A percentile compares a stretch with the other conserved stretches of the same genome.
Evolutionary conservation across 805 yeast genomes (phyloP).

Genomic region (Teunomyces lycoperdinae): DNA sequence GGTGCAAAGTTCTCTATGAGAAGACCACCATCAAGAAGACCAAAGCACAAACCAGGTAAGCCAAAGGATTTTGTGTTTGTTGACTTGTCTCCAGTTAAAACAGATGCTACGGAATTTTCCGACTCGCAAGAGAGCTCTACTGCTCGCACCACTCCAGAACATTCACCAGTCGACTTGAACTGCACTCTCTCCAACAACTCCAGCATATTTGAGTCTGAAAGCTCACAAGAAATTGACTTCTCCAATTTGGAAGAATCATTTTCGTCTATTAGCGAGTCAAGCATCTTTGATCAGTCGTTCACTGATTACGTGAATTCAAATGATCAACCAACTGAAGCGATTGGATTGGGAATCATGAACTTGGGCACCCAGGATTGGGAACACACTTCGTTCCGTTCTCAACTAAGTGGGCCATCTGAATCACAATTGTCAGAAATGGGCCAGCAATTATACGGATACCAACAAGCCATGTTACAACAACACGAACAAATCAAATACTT

Average conservation of each 20-base stretch:
- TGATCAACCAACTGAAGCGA: background rate
- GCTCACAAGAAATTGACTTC: slow-evolving; percentile 10
- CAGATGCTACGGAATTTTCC: slow-evolving; percentile 7
- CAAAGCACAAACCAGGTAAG: slow-evolving; percentile 43
- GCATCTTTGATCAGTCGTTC: slow-evolving; percentile 14
- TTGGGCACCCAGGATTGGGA: slow-evolving; percentile 16
- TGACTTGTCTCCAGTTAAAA: slow-evolving; percentile 40
- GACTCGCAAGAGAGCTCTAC: slow-evolving; percentile 4
- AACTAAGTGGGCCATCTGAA: slow-evolving; percentile 1
- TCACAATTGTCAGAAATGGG: slow-evolving; percentile 5
- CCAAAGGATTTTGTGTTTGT: slow-evolving; percentile 46
- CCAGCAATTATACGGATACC: slow-evolving; percentile 14
- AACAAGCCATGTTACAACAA: slow-evolving; percentile 22
- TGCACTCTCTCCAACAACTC: slow-evolving; percentile 2
- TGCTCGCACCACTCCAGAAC: slow-evolving; percentile 6
- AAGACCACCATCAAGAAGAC: slow-evolving; percentile 42
- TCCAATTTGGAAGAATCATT: slow-evolving; percentile 17
- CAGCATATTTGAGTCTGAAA: background rate
- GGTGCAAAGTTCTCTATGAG: slow-evolving; percentile 31
- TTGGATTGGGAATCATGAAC: slow-evolving; percentile 31
- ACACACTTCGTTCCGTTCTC: slow-evolving; percentile 9
- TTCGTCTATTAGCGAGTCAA: slow-evolving; percentile 14
- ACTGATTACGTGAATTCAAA: slow-evolving; percentile 11
- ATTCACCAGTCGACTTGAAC: slow-evolving; percentile 3
- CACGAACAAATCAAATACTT: slow-evolving; percentile 21